phyloP scores from a whole-genome alignment of 2,329 filamentous ascomycete genomes.

The Onygenales sp. region DNA sequence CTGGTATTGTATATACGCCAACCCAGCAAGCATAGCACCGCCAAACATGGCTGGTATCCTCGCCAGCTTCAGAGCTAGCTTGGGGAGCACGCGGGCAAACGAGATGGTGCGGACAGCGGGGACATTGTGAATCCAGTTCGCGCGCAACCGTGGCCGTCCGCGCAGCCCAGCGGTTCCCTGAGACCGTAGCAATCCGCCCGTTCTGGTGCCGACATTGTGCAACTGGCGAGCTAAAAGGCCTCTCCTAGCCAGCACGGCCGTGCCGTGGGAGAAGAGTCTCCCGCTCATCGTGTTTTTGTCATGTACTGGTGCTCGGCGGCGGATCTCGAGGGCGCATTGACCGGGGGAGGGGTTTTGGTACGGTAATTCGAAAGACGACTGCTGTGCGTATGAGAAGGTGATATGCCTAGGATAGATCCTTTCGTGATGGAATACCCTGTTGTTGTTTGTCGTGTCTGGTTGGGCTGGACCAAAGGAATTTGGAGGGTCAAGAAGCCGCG shows the following conservation, averaged over 20 bases:
- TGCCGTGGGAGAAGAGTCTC: constrained; percentile 66
- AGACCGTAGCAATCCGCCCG: constrained; percentile 59
- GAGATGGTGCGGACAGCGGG: constrained; percentile 55
- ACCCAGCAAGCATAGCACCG: constrained; percentile 71
- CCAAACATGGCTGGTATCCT: constrained; percentile 87
- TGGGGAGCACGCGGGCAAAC: constrained; percentile 65
- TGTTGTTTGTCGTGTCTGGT: too few relatives aligned
- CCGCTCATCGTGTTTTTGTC: constrained; percentile 51
- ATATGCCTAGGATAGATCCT: not conserved
- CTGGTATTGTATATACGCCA: constrained; percentile 94
- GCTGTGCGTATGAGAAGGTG: not conserved
- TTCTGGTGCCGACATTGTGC: constrained; percentile 50
- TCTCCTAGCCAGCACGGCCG: constrained; percentile 57
- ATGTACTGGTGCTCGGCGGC: constrained; percentile 15
- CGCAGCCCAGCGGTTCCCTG: constrained; percentile 43
- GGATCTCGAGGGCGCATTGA: not conserved
- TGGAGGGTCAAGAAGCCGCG: not conserved
- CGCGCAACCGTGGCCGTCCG: constrained; percentile 51
- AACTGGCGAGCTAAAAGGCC: constrained; percentile 52
- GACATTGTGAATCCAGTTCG: constrained; percentile 76
- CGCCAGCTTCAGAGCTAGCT: constrained; percentile 80
- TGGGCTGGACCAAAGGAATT: too few relatives aligned
- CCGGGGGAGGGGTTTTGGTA: not conserved
- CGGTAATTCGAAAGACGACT: not conserved
- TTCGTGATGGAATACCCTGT: too few relatives aligned